phyloP scores from a whole-genome alignment of 306 rosid genomes.

The Vigna angularis region DNA sequence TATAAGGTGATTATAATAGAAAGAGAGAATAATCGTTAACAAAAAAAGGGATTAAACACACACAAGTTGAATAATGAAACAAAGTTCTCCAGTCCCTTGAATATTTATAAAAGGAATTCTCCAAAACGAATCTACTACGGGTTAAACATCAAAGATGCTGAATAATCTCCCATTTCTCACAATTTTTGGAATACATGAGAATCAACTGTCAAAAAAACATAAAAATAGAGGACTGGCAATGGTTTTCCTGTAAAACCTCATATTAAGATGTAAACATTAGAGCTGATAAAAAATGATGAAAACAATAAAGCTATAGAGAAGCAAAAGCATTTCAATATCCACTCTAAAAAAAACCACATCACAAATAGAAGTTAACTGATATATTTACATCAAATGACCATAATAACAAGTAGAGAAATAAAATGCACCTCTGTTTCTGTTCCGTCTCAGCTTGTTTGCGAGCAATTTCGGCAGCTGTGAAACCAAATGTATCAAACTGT shows the following conservation, averaged over 20 bases:
- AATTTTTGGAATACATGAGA: slow-evolving; percentile 24
- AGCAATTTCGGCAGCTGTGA: slow-evolving; percentile 83
- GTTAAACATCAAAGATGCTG: slow-evolving; percentile 5
- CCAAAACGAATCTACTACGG: slow-evolving; percentile 4
- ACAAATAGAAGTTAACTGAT: not conserved
- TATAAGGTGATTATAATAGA: not conserved
- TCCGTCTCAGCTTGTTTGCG: slow-evolving; percentile 93
- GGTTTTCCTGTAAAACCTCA: not conserved
- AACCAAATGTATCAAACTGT: slow-evolving; percentile 96
- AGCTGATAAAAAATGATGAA: no score
- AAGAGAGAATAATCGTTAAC: not conserved
- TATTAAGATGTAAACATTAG: not conserved
- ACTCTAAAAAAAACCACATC: not conserved
- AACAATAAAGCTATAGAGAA: no score
- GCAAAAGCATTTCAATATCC: no score
- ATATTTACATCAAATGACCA: slow-evolving; percentile 7
- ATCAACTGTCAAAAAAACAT: not conserved
- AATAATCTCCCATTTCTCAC: slow-evolving; percentile 6
- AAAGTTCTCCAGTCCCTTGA: not conserved
- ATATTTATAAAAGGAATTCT: not conserved
- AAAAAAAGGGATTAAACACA: not conserved
- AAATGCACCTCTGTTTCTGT: slow-evolving; percentile 77
- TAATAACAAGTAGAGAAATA: slow-evolving; percentile 37
- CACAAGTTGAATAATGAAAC: not conserved
- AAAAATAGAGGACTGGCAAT: not conserved